Evolutionary conservation across 2,329 filamentous ascomycete species (phyloP), one percentile per base, ranked within the genome.

Genomic region (Aspergillus pseudoviridinutans): DNA sequence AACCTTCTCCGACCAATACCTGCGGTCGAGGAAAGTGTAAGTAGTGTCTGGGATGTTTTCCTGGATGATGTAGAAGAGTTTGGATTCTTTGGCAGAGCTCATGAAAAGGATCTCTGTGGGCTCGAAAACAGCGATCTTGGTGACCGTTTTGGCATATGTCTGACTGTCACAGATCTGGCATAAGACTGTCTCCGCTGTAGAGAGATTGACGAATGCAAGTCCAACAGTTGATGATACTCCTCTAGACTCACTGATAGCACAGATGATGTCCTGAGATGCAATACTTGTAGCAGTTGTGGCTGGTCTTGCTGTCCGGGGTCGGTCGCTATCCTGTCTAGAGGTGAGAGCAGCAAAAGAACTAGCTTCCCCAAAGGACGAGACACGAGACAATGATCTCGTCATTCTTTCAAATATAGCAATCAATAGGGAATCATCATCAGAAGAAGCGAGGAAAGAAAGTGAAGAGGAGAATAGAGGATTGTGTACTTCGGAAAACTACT

Each of bases 131-230:
- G 85, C 84, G 35, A 97, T 82, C 71, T 97, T 96, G 73, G 96
- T 90, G 29, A 96, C 80, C 0, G 92, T 96, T 68, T 87, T 88
- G 57, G 92, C 87, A 70, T 96, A 97, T 35, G 92, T 95, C 71
- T 96, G 92, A 56, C 88, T 95, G 72, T 97, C 93, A 68, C 89
- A 92, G 62, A 97, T 93, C 68, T 97, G 91, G 68, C 91, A 95
- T 42, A 97, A 81, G 28, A 92, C 85, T 17, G 86, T 90, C 74
- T 96, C 91, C 42, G 89, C 90, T 2, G 90, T 92, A 46, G 90
- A 87, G 3, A 95, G 80, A 68, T 97, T 95, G 68, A 97, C 80
- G 68, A 97, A 92, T 2, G 91, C 90, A 44, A 96, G 79, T 0
- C 93, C 92, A 1, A 97, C 87, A 0, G 87, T 89, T 0, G 92